Percentiles rank a stretch among this genome's conserved stretches.
phyloP scores from a whole-genome alignment of 2,329 filamentous ascomycete genomes.

The Botryotinia calthae region DNA sequence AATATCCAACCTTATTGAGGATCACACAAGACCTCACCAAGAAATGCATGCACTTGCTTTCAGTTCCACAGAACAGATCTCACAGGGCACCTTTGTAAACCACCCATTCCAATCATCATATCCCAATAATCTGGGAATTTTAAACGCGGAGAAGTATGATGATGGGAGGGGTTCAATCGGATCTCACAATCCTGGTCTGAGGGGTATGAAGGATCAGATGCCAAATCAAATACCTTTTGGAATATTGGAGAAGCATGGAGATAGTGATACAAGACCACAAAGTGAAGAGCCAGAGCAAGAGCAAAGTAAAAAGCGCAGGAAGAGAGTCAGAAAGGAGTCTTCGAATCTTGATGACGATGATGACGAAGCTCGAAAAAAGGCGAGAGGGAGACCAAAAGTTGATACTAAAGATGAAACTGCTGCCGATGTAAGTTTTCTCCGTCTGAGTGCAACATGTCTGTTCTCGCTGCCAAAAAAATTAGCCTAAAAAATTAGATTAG shows the following conservation, averaged over 20 bases:
- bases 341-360: slow-evolving; percentile 43
- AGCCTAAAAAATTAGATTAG: background rate
- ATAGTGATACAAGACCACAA: slow-evolving; percentile 23
- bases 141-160: slow-evolving; percentile 49
- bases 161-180: slow-evolving; percentile 36
- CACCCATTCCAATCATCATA: slow-evolving; percentile 22
- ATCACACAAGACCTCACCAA: slow-evolving; percentile 17
- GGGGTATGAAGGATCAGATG: slow-evolving; percentile 19
- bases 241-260: slow-evolving; percentile 25
- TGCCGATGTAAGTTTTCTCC: slow-evolving; percentile 64
- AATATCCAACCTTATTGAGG: slow-evolving; percentile 11
- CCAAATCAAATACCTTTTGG: slow-evolving; percentile 32
- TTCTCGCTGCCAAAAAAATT: background rate
- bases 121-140: slow-evolving; percentile 39
- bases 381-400: slow-evolving; percentile 70
- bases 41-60: slow-evolving; percentile 33
- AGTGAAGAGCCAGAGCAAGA: slow-evolving; percentile 33
- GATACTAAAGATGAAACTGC: slow-evolving; percentile 76
- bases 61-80: slow-evolving; percentile 13
- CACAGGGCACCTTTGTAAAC: slow-evolving; percentile 27
- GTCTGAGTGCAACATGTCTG: slow-evolving; percentile 1
- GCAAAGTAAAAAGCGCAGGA: slow-evolving; percentile 37
- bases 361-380: slow-evolving; percentile 55
- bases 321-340: slow-evolving; percentile 37
- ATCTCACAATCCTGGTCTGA: slow-evolving; percentile 22